A percentile compares a stretch with the other conserved stretches of the same genome.
These are phyloP conservation scores for Thelephora terrestris DNA, from an alignment of 1,284 basidiomycete genomes.

Conservation along the genomic window DNA sequence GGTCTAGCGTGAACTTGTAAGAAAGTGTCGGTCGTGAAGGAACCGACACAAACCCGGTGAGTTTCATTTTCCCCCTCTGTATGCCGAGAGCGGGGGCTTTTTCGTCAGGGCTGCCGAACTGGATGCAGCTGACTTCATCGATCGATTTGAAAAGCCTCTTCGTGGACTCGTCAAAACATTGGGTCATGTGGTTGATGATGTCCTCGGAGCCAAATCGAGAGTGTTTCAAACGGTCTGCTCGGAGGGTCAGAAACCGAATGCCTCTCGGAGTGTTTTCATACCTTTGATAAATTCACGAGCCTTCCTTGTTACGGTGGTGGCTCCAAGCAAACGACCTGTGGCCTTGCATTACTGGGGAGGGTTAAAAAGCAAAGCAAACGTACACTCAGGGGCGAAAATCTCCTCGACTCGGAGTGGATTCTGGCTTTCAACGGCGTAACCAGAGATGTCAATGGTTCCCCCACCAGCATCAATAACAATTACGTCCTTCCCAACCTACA, in stretches of 20 bases:
- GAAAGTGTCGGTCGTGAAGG: not conserved
- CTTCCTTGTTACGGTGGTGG: too few relatives aligned
- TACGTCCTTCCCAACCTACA: conserved; percentile 29
- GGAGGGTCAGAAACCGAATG: not conserved
- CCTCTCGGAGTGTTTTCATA: not conserved
- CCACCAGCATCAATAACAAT: conserved; percentile 50
- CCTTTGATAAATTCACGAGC: not conserved
- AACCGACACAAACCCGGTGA: not conserved
- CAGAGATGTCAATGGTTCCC: conserved; percentile 44
- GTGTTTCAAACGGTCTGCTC: too few relatives aligned
- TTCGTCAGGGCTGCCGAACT: not conserved
- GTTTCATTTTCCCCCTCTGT: not conserved
- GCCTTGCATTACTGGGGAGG: too few relatives aligned
- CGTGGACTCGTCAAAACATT: not conserved
- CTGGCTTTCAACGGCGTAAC: conserved; percentile 27
- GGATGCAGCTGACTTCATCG: not conserved
- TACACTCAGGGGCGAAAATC: conserved; percentile 31
- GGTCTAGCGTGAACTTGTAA: not conserved
- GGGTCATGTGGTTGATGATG: not conserved
- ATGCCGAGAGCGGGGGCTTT: not conserved
- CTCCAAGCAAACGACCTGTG: too few relatives aligned
- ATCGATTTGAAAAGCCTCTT: not conserved
- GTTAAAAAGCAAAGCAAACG: conserved; percentile 9
- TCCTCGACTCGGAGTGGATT: conserved; percentile 25
- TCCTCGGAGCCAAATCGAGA: not conserved